Evolutionary conservation across 805 yeast species (phyloP), one percentile per base, ranked within the genome.

Genomic region (Barnettozyma wickerhamii): DNA sequence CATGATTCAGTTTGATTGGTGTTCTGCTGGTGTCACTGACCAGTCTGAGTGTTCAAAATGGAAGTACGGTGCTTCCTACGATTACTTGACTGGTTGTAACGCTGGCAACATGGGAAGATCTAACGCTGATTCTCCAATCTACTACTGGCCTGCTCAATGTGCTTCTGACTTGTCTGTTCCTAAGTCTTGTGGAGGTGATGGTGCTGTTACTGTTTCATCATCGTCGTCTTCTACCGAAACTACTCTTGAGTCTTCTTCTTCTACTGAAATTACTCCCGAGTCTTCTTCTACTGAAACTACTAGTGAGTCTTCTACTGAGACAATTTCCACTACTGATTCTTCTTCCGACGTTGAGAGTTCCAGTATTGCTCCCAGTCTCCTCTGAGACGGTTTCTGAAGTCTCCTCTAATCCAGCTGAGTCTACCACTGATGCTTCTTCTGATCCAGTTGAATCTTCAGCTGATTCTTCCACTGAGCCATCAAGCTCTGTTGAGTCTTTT

Each of bases 1-100:
- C 34, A 42, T 47, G 30, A 50, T 55, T 15, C 56, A 55, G 37
- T 53, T 31, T 30, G 56, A 55, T 19, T 55, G 59, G 58, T 50
- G 57, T 38, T 14, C 48, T 10, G 45, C 57, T n/a, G 54, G 53
- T 37, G 54, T 20, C 6, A 33, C 34, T 13, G 23, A 29, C 20
- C 4, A 15, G 19, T 6, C 18, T 6, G 30, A 39, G 15, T 39
- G 40, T n/a, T 12, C 21, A 1, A 4, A 3, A 1, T 42, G 46
- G 46, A 27, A 19, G 7, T 42, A 37, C 19, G 30, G 14, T 13
- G 10, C 12, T 6, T 35, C 40, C 6, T 42, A 42, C 19, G 46
- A 42, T 28, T 38, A 42, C 35, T 12, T 21, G n/a, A 38, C 39
- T 21, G 46, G 46, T 26, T 42, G 46, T n/a, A 33, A 30, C 20